Evolutionary conservation across 2,329 filamentous ascomycete species (phyloP).

Genomic region (Delphinella strobiligena): DNA sequence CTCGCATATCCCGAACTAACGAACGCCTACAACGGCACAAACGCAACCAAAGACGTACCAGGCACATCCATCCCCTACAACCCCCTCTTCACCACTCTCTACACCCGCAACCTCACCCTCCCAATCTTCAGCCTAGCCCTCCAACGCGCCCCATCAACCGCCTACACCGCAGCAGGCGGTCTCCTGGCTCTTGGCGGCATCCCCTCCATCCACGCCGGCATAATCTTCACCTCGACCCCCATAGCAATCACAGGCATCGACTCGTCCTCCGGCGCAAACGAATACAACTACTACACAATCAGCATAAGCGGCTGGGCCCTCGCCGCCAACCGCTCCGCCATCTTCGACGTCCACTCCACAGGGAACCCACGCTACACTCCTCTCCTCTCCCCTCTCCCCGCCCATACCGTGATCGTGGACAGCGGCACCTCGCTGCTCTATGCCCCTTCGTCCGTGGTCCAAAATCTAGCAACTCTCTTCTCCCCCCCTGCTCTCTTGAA

Average conservation of each 20-base stretch:
- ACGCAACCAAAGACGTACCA: slow-evolving; percentile 14
- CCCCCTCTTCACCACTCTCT: slow-evolving; percentile 40
- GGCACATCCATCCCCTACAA: slow-evolving; percentile 27
- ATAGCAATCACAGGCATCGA: slow-evolving; percentile 15
- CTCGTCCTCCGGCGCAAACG: slow-evolving; percentile 13
- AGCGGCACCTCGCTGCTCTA: slow-evolving; percentile 32
- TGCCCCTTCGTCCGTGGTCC: slow-evolving; percentile 25
- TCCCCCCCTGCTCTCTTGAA: slow-evolving; percentile 27
- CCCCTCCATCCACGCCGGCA: slow-evolving; percentile 28
- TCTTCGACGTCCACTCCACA: slow-evolving; percentile 15
- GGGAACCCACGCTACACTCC: slow-evolving; percentile 7
- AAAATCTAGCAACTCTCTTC: slow-evolving; percentile 29
- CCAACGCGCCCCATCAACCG: slow-evolving; percentile 16
- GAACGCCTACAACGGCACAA: slow-evolving; percentile 23
- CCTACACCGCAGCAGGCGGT: slow-evolving; percentile 20
- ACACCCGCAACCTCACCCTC: slow-evolving; percentile 28
- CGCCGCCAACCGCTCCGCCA: slow-evolving; percentile 11
- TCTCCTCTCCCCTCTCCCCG: slow-evolving; percentile 2
- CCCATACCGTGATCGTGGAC: slow-evolving; percentile 29
- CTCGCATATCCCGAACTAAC: slow-evolving; percentile 40
- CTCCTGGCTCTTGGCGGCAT: slow-evolving; percentile 39
- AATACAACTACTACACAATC: slow-evolving; percentile 28
- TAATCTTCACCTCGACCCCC: slow-evolving; percentile 22
- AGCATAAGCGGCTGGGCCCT: slow-evolving; percentile 21
- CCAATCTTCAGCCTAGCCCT: slow-evolving; percentile 40